phyloP scores from a whole-genome alignment of 495 filamentous ascomycete genomes.

The Aspergillus nidulans region DNA sequence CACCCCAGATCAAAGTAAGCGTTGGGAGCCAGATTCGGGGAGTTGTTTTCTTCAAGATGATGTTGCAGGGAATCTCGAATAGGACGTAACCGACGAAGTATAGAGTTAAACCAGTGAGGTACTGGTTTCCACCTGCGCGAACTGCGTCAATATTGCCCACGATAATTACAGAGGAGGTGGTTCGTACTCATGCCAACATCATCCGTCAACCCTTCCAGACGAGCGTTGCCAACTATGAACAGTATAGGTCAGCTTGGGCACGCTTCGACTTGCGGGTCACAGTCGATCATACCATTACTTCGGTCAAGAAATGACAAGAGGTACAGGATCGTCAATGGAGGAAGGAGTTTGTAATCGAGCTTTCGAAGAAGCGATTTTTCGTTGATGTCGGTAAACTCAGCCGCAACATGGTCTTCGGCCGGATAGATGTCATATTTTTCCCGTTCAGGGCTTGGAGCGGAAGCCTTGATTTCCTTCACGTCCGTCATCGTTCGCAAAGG shows the following conservation, averaged over 20 bases:
- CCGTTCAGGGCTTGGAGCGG: neutral
- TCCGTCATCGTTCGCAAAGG: conserved; percentile 4
- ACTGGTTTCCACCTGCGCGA: conserved; percentile 57
- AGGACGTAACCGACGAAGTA: conserved; percentile 77
- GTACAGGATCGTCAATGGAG: conserved; percentile 64
- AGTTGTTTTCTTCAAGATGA: conserved; percentile 66
- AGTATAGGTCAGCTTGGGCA: conserved; percentile 18
- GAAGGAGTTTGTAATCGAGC: conserved; percentile 60
- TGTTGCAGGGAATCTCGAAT: conserved; percentile 68
- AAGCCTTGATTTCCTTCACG: conserved; percentile 3
- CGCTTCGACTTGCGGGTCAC: neutral
- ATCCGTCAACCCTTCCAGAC: conserved; percentile 57
- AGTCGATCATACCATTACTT: conserved; percentile 54
- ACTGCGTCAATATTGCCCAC: neutral
- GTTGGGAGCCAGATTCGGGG: conserved; percentile 59
- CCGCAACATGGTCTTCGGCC: conserved; percentile 17
- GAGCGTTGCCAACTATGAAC: conserved; percentile 48
- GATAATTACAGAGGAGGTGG: neutral
- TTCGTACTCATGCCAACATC: conserved; percentile 58
- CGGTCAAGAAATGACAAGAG: conserved; percentile 70
- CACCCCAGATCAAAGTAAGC: conserved; percentile 52
- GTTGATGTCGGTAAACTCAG: conserved; percentile 37
- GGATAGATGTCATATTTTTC: conserved; percentile 6
- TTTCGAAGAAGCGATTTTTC: conserved; percentile 62
- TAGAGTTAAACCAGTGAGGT: conserved; percentile 65